A percentile compares a stretch with the other conserved stretches of the same genome.
phyloP scores from a whole-genome alignment of 2,329 filamentous ascomycete genomes.

The Beauveria caledonica region DNA sequence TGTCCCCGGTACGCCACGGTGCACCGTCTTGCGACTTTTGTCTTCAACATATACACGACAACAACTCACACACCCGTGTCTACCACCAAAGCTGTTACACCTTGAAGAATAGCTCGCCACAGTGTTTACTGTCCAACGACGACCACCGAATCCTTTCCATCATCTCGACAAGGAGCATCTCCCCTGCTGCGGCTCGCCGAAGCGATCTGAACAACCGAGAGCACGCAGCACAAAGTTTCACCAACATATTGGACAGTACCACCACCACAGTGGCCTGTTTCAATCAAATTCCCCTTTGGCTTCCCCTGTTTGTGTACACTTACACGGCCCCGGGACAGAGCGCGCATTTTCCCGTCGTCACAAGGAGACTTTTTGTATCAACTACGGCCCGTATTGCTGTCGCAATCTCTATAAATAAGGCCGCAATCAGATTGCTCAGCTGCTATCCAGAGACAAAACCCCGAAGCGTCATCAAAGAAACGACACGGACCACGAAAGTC shows the following conservation, averaged over 20 bases:
- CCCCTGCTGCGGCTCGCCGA: not conserved
- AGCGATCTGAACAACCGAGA: slow-evolving; percentile 7
- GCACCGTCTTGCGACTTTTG: not conserved
- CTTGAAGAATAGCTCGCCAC: not conserved
- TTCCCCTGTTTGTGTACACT: not conserved
- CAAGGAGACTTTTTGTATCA: not conserved
- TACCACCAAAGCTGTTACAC: not conserved
- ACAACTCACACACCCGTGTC: not conserved
- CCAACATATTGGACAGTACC: slow-evolving; percentile 7
- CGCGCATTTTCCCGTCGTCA: not conserved
- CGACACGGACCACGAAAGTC: not conserved
- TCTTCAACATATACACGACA: not conserved
- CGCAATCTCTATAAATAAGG: not conserved
- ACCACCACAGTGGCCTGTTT: not conserved
- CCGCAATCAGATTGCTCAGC: not conserved
- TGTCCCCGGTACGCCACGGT: not conserved
- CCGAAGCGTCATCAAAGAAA: not conserved
- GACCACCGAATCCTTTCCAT: not conserved
- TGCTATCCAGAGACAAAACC: not conserved
- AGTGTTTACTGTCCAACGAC: not conserved
- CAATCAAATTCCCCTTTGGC: not conserved
- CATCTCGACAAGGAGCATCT: not conserved
- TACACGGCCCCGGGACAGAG: not conserved
- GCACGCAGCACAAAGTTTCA: slow-evolving; percentile 6
- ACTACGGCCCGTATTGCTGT: not conserved